A percentile compares a stretch with the other conserved stretches of the same genome.
These are phyloP conservation scores for Alternaria panax DNA, from an alignment of 2,329 filamentous ascomycete genomes.

Conservation along the genomic window DNA sequence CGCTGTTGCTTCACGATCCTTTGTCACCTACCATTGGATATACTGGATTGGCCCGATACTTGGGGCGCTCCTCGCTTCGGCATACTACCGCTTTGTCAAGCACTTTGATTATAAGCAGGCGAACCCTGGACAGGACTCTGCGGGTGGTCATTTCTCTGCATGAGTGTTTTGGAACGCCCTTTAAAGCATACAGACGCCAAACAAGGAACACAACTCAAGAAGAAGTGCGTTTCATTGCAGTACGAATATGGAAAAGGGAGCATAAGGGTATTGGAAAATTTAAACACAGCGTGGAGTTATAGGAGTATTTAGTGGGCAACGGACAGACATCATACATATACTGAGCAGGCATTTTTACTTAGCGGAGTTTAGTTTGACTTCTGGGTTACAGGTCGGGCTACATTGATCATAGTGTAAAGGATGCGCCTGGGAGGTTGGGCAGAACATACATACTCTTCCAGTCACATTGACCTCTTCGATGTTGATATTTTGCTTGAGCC, in stretches of 20 bases:
- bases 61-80: constrained; percentile 53
- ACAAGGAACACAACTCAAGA: background rate
- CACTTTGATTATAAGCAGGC: constrained; percentile 39
- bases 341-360: too few species aligned
- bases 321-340: too few species aligned
- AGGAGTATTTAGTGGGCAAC: too few species aligned
- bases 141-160: constrained; percentile 9
- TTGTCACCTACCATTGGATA: constrained; percentile 44
- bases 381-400: too few species aligned
- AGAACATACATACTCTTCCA: too few species aligned
- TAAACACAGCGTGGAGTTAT: too few species aligned
- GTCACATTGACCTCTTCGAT: too few species aligned
- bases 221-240: background rate
- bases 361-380: too few species aligned
- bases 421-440: too few species aligned
- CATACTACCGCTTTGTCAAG: constrained; percentile 57
- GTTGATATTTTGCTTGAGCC: too few species aligned
- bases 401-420: too few species aligned
- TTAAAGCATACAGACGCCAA: background rate
- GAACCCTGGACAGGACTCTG: constrained; percentile 37
- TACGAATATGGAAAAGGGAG: background rate
- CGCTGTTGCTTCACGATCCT: constrained; percentile 48
- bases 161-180: background rate
- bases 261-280: too few species aligned
- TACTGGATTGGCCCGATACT: constrained; percentile 56